phyloP scores from a whole-genome alignment of 2,329 filamentous ascomycete species.

The Onygenales sp. region DNA sequence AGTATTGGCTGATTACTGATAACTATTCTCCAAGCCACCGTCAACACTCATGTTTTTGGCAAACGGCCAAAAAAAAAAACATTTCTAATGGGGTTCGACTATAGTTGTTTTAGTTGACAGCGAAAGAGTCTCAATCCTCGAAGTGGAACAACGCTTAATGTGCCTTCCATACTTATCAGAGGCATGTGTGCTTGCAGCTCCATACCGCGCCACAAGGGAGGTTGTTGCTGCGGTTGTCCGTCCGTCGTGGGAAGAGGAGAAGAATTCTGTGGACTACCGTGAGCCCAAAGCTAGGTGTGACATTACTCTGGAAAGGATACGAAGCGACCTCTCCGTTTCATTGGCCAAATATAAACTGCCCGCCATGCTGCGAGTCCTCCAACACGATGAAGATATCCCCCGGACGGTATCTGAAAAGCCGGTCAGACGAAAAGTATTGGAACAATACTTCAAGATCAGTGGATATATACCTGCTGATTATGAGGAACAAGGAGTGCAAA shows the following conservation, averaged over 20 bases:
- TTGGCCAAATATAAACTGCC: constrained; percentile 6
- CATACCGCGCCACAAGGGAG: constrained; percentile 5
- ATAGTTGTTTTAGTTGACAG: constrained; percentile 8
- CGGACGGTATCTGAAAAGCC: neutral
- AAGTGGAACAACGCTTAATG: constrained; percentile 9
- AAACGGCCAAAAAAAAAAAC: no score
- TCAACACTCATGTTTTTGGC: neutral
- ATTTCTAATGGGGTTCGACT: neutral
- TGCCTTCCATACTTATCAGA: constrained; percentile 13
- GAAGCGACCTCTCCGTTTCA: constrained; percentile 5
- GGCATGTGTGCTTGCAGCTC: constrained; percentile 8
- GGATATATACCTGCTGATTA: no score
- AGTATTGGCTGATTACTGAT: neutral
- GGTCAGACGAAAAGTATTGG: no score
- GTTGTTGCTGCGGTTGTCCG: constrained; percentile 6
- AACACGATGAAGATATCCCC: constrained; percentile 6
- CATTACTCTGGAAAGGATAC: constrained; percentile 5
- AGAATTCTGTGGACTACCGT: no score
- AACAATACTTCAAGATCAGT: no score
- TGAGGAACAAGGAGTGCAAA: no score
- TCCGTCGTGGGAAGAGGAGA: neutral
- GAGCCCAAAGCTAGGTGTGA: neutral
- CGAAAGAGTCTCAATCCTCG: constrained; percentile 8
- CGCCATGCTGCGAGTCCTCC: constrained; percentile 8
- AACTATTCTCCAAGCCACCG: neutral